Evolutionary conservation across 768 basidiomycete genomes (phyloP).

Genomic region (Cyclocybe aegerita): DNA sequence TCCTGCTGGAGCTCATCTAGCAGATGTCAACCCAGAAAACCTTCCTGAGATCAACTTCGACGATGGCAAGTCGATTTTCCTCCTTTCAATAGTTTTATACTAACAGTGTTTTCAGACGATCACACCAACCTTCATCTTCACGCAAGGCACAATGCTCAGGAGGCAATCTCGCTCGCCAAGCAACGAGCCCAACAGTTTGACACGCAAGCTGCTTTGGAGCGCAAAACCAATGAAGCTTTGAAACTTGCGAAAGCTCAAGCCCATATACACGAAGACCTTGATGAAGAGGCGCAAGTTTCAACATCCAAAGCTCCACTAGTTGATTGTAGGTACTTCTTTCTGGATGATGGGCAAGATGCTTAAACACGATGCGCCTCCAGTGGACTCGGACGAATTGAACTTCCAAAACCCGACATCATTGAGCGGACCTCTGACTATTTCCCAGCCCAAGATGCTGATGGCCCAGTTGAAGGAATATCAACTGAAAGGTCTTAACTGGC

Average conservation of each 20-base stretch:
- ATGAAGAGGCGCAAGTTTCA: conserved; percentile 29
- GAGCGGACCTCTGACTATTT: conserved; percentile 79
- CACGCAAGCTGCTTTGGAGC: conserved; percentile 72
- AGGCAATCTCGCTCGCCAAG: conserved; percentile 77
- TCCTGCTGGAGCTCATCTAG: conserved; percentile 59
- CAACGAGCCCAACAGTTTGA: conserved; percentile 86
- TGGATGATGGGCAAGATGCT: background rate
- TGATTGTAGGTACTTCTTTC: conserved; percentile 58
- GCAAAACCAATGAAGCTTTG: conserved; percentile 78
- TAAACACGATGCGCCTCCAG: conserved; percentile 33
- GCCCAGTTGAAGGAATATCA: conserved; percentile 98
- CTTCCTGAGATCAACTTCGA: conserved; percentile 88
- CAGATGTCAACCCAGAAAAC: conserved; percentile 47
- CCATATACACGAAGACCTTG: conserved; percentile 43
- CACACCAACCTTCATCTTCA: conserved; percentile 82
- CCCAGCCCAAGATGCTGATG: conserved; percentile 94
- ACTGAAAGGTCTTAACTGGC: conserved; percentile 96
- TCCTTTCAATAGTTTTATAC: background rate
- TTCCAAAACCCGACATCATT: conserved; percentile 98
- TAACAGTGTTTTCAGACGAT: conserved; percentile 58
- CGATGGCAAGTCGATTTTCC: conserved; percentile 59
- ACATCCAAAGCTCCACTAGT: conserved; percentile 50
- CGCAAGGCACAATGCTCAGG: conserved; percentile 86
- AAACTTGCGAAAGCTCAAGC: conserved; percentile 61
- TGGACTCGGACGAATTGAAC: conserved; percentile 96